Evolutionary conservation across 2,329 filamentous ascomycete genomes (phyloP).

Genomic region (Fusarium pseudograminearum): DNA sequence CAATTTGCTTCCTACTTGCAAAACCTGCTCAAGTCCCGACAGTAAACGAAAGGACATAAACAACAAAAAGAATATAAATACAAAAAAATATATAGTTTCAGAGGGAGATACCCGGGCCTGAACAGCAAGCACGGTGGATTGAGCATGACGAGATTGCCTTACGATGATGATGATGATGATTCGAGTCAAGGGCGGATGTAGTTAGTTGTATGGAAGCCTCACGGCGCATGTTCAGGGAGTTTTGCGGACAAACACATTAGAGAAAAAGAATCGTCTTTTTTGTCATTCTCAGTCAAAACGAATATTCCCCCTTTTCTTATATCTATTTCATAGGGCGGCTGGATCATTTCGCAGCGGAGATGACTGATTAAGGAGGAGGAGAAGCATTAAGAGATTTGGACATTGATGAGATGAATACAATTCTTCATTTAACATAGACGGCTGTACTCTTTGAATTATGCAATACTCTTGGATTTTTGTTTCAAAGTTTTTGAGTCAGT

Average conservation of each 20-base stretch:
- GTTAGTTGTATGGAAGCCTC: conserved; percentile 36
- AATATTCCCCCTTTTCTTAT: conserved; percentile 43
- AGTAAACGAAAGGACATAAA: conserved; percentile 36
- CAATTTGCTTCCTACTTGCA: conserved; percentile 74
- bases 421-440: background rate
- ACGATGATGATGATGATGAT: conserved; percentile 31
- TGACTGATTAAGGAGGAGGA: conserved; percentile 12
- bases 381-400: conserved; percentile 16
- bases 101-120: conserved; percentile 6
- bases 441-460: too few species aligned
- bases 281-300: conserved; percentile 43
- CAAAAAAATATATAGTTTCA: background rate
- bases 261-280: conserved; percentile 48
- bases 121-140: conserved; percentile 17
- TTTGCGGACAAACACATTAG: conserved; percentile 48
- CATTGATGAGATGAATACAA: conserved; percentile 29
- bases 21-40: conserved; percentile 64
- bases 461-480: too few species aligned
- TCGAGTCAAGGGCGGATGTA: conserved; percentile 15
- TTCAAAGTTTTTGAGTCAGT: too few species aligned
- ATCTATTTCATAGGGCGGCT: conserved; percentile 35
- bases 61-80: conserved; percentile 6
- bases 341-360: conserved; percentile 20
- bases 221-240: conserved; percentile 49
- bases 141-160: conserved; percentile 10